phyloP scores from a whole-genome alignment of 202 grass and related monocot species.

The Setaria viridis region DNA sequence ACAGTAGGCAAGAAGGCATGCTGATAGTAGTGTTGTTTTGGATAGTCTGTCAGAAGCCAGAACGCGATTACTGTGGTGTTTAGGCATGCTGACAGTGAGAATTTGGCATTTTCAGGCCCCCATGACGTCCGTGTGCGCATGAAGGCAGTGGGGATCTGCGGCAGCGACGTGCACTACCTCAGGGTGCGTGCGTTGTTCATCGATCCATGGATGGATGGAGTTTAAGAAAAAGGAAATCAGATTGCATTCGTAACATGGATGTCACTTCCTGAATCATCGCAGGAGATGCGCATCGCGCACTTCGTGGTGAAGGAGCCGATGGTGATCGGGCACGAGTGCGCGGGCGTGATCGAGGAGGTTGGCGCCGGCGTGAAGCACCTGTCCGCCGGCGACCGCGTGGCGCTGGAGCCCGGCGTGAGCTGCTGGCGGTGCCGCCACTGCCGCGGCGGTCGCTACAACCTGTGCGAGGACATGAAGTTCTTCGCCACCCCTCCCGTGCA shows the following conservation, averaged over 20 bases:
- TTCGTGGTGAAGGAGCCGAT: constrained; percentile 93
- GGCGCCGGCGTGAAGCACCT: constrained; percentile 68
- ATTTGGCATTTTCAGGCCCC: constrained; percentile 52
- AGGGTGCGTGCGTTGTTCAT: constrained; percentile 49
- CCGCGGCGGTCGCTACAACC: constrained; percentile 92
- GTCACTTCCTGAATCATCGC: background rate
- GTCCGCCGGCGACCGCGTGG: constrained; percentile 70
- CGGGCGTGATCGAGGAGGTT: constrained; percentile 81
- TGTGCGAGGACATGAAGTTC: constrained; percentile 86
- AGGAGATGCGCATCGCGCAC: constrained; percentile 83
- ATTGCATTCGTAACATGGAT: too few relatives aligned
- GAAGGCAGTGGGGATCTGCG: constrained; percentile 97
- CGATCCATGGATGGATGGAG: too few relatives aligned
- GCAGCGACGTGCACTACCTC: constrained; percentile 96
- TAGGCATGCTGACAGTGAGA: background rate
- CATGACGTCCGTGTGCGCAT: constrained; percentile 83
- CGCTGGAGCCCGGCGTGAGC: constrained; percentile 87
- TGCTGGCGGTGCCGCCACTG: constrained; percentile 92
- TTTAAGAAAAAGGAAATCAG: too few relatives aligned
- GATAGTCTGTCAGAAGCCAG: background rate
- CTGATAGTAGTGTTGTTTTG: background rate
- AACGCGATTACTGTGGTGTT: background rate
- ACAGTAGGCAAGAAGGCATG: too few relatives aligned
- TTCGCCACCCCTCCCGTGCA: constrained; percentile 83
- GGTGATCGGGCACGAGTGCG: constrained; percentile 97